phyloP scores from a whole-genome alignment of 1,284 basidiomycete genomes.

The Ustilago crameri region DNA sequence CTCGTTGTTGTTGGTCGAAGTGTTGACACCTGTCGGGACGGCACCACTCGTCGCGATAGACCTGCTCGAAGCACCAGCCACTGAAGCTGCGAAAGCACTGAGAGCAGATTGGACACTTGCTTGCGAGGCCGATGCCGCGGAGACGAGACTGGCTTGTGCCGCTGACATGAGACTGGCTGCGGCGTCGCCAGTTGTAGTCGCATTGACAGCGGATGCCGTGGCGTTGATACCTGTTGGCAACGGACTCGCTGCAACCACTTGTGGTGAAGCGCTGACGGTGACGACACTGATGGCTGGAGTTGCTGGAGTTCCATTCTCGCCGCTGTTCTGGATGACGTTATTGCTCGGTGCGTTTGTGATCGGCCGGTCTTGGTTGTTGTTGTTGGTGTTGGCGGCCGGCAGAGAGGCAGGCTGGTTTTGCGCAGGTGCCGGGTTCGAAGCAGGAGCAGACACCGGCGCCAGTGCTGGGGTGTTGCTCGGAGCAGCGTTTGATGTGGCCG shows the following conservation, averaged over 20 bases:
- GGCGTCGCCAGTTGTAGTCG: slow-evolving; percentile 27
- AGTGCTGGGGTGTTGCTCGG: slow-evolving; percentile 21
- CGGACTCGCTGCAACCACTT: slow-evolving; percentile 17
- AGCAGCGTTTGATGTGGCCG: slow-evolving; percentile 11
- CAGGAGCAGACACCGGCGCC: slow-evolving; percentile 20
- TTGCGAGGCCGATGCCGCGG: slow-evolving; percentile 27
- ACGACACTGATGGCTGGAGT: slow-evolving; percentile 11
- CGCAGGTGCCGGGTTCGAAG: slow-evolving; percentile 18
- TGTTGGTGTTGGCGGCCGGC: slow-evolving; percentile 10
- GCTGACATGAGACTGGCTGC: slow-evolving; percentile 24
- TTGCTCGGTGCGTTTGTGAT: slow-evolving; percentile 9
- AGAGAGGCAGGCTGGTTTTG: slow-evolving; percentile 3
- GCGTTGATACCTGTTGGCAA: slow-evolving; percentile 13
- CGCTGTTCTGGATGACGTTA: slow-evolving; percentile 11
- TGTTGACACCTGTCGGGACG: slow-evolving; percentile 16
- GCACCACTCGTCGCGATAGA: slow-evolving; percentile 5
- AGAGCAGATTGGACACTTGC: slow-evolving; percentile 11
- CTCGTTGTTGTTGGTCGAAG: slow-evolving; percentile 25
- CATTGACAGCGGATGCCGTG: slow-evolving; percentile 16
- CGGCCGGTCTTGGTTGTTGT: slow-evolving; percentile 16
- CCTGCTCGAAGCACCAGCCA: not conserved
- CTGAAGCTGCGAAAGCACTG: slow-evolving; percentile 20
- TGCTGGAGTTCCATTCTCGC: slow-evolving; percentile 4
- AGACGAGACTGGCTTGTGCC: slow-evolving; percentile 18
- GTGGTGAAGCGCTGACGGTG: slow-evolving; percentile 5